Base-by-base conservation (phyloP, 208 protist species). In the Jaenimonas drosophilae region DNA sequence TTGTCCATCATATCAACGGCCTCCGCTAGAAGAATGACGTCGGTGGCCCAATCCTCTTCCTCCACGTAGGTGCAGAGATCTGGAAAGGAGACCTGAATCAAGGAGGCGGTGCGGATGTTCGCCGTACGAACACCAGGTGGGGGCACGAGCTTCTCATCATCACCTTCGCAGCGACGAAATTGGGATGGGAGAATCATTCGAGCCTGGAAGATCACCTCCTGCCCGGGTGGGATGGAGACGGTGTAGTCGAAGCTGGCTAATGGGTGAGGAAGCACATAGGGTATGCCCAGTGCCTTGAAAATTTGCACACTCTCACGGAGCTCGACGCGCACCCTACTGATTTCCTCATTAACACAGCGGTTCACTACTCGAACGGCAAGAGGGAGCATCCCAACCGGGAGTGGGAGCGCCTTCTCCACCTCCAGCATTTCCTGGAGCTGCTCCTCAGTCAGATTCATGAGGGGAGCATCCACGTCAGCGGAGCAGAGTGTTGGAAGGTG, bases 211-310 rank as follows among this genome's bases (percentile, higher is more conserved):
- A 61, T 62, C 11, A 63, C 57, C 47, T 75, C 54, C 29, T 63
- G 52, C 6, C 54, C 52, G 2, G 73, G 64, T 3, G 59, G 64
- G 21, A 81, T 81, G 28, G 55, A 34, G 17, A 39, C 30, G 0
- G 49, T 72, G 68, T 81, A 76, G 34, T 81, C 67, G 40, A 59
- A 75, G 23, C 64, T 57, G 9, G 68, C 59, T 47, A 76, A 64
- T 12, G 67, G 64, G 28, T 59, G 58, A 28, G 52, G 51, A 12
- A 70, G 42, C 11, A 37, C 25, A 39, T 37, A 43, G n/a, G 73
- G 63, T 17, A 54, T 51, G 49, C 67, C 66, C n/a, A 81, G 67
- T 7, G 73, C 54, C 46, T 76, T 81, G 59, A 81, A 81, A 24
- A 81, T 46, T 37, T 71, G 53, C 20, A 81, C 54, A 27, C 37